Evolutionary conservation across 2,329 filamentous ascomycete species (phyloP).

Genomic region (Fusarium fracticaudum): DNA sequence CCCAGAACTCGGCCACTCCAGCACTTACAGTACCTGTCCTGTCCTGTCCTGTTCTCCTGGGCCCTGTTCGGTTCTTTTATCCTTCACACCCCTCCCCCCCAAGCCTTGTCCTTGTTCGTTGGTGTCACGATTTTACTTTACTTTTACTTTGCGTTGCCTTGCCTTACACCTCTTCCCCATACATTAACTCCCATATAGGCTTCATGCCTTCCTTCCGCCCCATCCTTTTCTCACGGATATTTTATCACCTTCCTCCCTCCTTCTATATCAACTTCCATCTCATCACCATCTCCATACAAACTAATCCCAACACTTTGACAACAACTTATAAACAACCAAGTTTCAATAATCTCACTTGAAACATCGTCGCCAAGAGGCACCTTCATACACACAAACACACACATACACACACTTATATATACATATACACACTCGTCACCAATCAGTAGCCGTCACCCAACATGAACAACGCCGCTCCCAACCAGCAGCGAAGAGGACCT

Average conservation of each 20-base stretch:
- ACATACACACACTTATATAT: neutral
- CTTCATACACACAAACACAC: neutral
- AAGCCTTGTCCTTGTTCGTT: neutral
- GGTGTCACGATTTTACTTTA: slow-evolving; percentile 9
- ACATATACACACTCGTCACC: neutral
- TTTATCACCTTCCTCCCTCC: slow-evolving; percentile 42
- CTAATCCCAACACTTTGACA: neutral
- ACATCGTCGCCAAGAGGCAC: neutral
- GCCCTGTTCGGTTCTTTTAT: neutral
- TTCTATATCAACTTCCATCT: slow-evolving; percentile 19
- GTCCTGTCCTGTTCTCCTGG: neutral
- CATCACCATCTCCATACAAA: neutral
- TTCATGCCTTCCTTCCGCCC: slow-evolving; percentile 40
- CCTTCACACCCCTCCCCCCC: neutral
- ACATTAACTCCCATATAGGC: slow-evolving; percentile 33
- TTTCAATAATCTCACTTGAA: neutral
- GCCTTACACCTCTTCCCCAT: slow-evolving; percentile 36
- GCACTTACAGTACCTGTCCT: neutral
- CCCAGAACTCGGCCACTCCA: slow-evolving; percentile 14
- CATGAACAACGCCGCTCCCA: slow-evolving; percentile 21
- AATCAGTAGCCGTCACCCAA: neutral
- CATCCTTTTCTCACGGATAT: slow-evolving; percentile 39
- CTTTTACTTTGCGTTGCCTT: slow-evolving; percentile 3
- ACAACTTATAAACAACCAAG: neutral
- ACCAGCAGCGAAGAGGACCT: slow-evolving; percentile 68